Conservation (phyloP, 129 eudicot species). For the Chrysanthemum makinoi region DNA sequence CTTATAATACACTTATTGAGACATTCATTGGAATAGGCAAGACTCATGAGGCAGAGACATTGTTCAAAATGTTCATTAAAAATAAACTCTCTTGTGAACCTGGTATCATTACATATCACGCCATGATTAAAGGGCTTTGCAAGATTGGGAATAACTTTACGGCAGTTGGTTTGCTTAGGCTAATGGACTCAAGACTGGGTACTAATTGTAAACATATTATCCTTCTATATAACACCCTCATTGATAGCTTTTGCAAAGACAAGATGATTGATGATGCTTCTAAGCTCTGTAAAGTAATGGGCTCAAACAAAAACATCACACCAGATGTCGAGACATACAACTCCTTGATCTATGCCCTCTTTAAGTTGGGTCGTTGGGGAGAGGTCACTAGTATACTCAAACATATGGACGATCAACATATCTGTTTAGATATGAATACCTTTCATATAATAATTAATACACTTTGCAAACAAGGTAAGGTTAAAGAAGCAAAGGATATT, state of each 20-base stretch:
- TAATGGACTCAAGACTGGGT: neutral
- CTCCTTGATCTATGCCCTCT: slow-evolving; percentile 1
- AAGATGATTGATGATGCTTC: neutral
- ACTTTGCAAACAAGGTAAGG: neutral
- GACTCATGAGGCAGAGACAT: slow-evolving; percentile 3
- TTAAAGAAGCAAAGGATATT: neutral
- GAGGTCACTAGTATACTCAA: neutral
- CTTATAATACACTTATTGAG: slow-evolving; percentile 1
- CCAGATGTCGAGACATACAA: slow-evolving; percentile 6
- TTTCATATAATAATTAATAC: neutral
- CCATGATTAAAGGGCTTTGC: slow-evolving; percentile 23
- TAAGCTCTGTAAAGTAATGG: neutral
- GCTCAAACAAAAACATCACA: neutral
- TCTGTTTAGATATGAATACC: neutral
- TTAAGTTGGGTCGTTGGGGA: neutral
- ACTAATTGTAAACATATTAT: neutral
- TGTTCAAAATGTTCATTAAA: slow-evolving; percentile 15
- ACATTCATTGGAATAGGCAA: neutral
- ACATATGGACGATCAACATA: neutral
- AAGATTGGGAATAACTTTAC: neutral
- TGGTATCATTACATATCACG: neutral
- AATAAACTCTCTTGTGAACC: slow-evolving; percentile 11
- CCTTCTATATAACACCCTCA: slow-evolving; percentile 1
- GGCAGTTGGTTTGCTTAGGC: slow-evolving; percentile 9
- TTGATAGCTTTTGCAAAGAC: slow-evolving; percentile 2